Percentiles rank a stretch among this genome's conserved stretches.
phyloP scores from a whole-genome alignment of 1,139 yeast genomes.

The Waltiozyma sp. region DNA sequence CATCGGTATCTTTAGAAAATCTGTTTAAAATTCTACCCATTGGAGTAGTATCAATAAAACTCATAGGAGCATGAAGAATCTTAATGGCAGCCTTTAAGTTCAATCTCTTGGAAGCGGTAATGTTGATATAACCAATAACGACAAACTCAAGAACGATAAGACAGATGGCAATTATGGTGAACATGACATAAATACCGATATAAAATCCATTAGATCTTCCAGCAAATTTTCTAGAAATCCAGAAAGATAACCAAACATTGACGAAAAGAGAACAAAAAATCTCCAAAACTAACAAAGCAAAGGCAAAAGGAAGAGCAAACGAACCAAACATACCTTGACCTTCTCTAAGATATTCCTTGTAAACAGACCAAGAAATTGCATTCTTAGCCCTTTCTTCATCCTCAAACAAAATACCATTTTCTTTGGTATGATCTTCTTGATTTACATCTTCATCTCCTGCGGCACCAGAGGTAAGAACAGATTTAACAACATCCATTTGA shows the following conservation, averaged over 20 bases:
- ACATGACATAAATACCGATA: conserved; percentile 57
- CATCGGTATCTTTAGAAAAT: conserved; percentile 77
- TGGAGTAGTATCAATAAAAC: conserved; percentile 58
- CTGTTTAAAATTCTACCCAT: conserved; percentile 61
- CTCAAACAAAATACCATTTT: conserved; percentile 27
- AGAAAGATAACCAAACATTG: conserved; percentile 77
- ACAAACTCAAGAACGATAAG: conserved; percentile 42
- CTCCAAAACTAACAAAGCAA: conserved; percentile 28
- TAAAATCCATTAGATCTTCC: conserved; percentile 41
- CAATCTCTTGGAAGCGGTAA: conserved; percentile 30
- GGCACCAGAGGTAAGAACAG: conserved; percentile 1
- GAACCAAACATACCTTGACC: conserved; percentile 35
- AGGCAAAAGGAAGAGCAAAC: conserved; percentile 31
- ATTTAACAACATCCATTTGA: conserved; percentile 4
- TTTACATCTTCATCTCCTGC: conserved; percentile 12
- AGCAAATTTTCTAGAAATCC: conserved; percentile 55
- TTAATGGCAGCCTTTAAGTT: conserved; percentile 44
- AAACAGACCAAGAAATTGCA: conserved; percentile 35
- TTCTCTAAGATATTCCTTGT: conserved; percentile 36
- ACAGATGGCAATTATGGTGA: conserved; percentile 36
- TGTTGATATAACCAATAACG: conserved; percentile 42
- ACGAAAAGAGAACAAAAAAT: conserved; percentile 57
- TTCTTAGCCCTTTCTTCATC: conserved; percentile 42
- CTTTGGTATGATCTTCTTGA: conserved; percentile 16
- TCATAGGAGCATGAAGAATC: conserved; percentile 68